These are phyloP conservation scores for Sechiopsis laciniata DNA, from an alignment of 306 rosid genomes.

Conservation along the genomic window DNA sequence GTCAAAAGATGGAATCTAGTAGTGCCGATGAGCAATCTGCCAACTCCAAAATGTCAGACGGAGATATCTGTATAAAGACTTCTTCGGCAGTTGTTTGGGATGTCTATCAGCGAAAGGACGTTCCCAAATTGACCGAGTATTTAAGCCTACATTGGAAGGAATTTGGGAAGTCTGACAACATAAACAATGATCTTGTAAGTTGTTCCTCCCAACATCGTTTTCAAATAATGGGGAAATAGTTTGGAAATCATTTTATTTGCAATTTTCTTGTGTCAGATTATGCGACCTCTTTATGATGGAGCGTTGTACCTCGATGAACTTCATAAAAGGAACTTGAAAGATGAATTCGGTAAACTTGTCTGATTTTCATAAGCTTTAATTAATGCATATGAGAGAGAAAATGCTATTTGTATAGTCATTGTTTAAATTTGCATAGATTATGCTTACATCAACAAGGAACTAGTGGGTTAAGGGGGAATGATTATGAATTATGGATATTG, in stretches of 20 bases:
- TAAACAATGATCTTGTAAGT: slow-evolving; percentile 47
- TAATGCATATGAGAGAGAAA: background rate
- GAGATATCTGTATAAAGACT: slow-evolving; percentile 39
- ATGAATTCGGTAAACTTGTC: slow-evolving; percentile 63
- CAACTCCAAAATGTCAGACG: slow-evolving; percentile 32
- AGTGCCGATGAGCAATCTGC: slow-evolving; percentile 30
- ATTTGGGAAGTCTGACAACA: slow-evolving; percentile 40
- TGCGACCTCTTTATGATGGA: slow-evolving; percentile 65
- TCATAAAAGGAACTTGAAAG: slow-evolving; percentile 76
- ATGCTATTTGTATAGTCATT: background rate
- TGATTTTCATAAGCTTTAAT: background rate
- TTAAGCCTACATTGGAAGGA: slow-evolving; percentile 56
- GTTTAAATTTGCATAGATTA: background rate
- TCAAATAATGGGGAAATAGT: background rate
- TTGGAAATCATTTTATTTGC: slow-evolving; percentile 23
- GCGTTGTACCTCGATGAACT: slow-evolving; percentile 53
- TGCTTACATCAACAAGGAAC: background rate
- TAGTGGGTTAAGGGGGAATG: slow-evolving; percentile 11
- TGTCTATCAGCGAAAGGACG: slow-evolving; percentile 69
- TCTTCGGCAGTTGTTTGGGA: slow-evolving; percentile 77
- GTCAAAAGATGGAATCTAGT: slow-evolving; percentile 40
- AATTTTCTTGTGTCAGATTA: slow-evolving; percentile 45
- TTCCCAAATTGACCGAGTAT: slow-evolving; percentile 65
- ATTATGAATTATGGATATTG: background rate
- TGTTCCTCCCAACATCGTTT: background rate